phyloP scores from a whole-genome alignment of 441 rosid genomes.

The Bocquillonia castaneifolia region DNA sequence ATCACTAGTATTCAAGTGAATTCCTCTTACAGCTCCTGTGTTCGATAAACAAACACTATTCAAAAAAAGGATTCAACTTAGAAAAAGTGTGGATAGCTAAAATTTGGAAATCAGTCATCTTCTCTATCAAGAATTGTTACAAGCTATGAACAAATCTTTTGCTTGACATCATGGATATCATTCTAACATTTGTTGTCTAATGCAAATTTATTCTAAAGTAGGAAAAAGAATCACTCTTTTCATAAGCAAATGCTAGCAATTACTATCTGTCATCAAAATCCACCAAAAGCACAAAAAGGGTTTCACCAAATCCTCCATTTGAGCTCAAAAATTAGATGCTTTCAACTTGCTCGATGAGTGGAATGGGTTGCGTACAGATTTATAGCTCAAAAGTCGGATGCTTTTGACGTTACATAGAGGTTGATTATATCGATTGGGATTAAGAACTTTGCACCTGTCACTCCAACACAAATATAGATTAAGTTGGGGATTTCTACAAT shows the following conservation, averaged over 20 bases:
- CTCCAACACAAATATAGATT: not conserved
- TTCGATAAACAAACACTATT: too few species aligned
- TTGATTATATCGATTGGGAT: not conserved
- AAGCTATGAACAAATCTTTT: not conserved
- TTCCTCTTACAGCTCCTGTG: too few species aligned
- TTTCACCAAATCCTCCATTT: not conserved
- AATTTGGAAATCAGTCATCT: too few species aligned
- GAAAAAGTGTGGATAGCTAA: too few species aligned
- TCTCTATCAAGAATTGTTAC: not conserved
- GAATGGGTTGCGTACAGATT: not conserved
- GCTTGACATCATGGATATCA: not conserved
- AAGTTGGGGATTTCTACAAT: constrained; percentile 10
- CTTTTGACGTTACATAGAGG: not conserved
- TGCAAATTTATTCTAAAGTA: too few species aligned
- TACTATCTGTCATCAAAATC: not conserved
- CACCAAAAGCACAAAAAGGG: not conserved
- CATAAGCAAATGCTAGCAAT: not conserved
- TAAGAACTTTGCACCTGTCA: not conserved
- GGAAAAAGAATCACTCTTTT: not conserved
- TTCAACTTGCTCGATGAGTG: not conserved
- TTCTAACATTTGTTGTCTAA: too few species aligned
- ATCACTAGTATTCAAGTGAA: too few species aligned
- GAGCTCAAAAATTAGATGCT: not conserved
- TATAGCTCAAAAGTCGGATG: not conserved
- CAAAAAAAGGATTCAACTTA: too few species aligned